Evolutionary conservation across 148 eudicot genomes (phyloP), one percentile per base, ranked within the genome.

Genomic region (Salicornia ramosissima): DNA sequence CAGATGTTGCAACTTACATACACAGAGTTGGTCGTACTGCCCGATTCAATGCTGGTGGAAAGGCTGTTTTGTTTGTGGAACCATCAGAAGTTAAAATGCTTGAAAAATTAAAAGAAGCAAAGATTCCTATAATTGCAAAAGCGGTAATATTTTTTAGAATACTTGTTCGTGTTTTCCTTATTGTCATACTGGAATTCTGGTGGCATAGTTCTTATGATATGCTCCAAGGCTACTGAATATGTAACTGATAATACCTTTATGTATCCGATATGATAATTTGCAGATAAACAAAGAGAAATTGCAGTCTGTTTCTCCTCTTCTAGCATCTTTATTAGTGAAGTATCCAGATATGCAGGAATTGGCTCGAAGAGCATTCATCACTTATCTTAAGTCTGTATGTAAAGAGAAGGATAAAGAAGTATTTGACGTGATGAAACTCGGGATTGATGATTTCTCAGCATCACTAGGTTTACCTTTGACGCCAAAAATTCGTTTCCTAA

Each of bases 1-100:
- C 86, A 63, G 88, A 90, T 76, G 88, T 81, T 70, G 90, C 83
- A 34, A 76, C 87, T 67, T 93, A 93, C 86, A 90, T 93, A 64
- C 98, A 93, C 64, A 82, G 98, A 78, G 98, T 88, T 71, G 98
- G 98, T 16, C 90, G 98, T 19, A 93, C 98, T 78, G 98, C 98
- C 71, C 91, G 98, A n/a, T 88, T 82, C 80, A 77, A 77, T 60
- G 66, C 86, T 64, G 85, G 79, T 55, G 98, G 98, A 74, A 84
- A 75, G 74, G 85, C 96, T 15, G 79, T 93, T 53, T 74, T 93
- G 69, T 90, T 93, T 77, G 71, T 93, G 71, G 79, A 85, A 73
- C 92, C 98, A 31, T 90, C 98, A 33, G 96, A 93, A 80, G 75
- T 79, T 73, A 84, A 84, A 69, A 93, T 93, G 84, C 78, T 93